Conservation (phyloP, 805 yeast genomes). For the Sungouiella thailandica region DNA sequence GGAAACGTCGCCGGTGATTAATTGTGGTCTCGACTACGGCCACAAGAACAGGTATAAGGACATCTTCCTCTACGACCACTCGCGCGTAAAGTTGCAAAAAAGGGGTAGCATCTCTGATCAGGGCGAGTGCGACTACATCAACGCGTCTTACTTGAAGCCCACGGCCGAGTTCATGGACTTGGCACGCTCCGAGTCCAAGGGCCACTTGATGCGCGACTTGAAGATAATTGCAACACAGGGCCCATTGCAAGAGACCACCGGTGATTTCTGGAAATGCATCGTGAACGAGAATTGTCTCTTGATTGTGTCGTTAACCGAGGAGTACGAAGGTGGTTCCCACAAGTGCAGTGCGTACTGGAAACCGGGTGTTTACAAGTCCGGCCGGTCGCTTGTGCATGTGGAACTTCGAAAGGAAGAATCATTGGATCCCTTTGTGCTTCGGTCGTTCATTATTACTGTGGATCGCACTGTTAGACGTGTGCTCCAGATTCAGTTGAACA, state of each 20-base stretch:
- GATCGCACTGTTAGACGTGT: slow-evolving; percentile 35
- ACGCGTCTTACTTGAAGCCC: slow-evolving; percentile 67
- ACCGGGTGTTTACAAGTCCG: slow-evolving; percentile 45
- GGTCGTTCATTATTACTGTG: slow-evolving; percentile 12
- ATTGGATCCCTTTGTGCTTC: slow-evolving; percentile 10
- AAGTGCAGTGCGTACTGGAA: slow-evolving; percentile 82
- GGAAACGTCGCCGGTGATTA: slow-evolving; percentile 39
- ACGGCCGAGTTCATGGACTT: neutral
- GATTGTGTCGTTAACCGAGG: slow-evolving; percentile 71
- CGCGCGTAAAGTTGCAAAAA: slow-evolving; percentile 16
- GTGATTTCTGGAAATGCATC: slow-evolving; percentile 83
- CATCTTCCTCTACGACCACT: slow-evolving; percentile 16
- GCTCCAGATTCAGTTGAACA: slow-evolving; percentile 67
- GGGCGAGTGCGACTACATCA: slow-evolving; percentile 58
- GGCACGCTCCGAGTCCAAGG: slow-evolving; percentile 2
- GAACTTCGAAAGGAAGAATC: slow-evolving; percentile 18
- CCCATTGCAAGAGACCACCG: slow-evolving; percentile 67
- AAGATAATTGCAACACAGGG: slow-evolving; percentile 84
- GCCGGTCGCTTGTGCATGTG: slow-evolving; percentile 21
- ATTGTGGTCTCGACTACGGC: slow-evolving; percentile 33
- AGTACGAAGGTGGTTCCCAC: slow-evolving; percentile 67
- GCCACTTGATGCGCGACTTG: slow-evolving; percentile 8
- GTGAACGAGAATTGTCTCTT: slow-evolving; percentile 59
- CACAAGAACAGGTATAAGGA: slow-evolving; percentile 18
- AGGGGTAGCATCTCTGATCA: slow-evolving; percentile 7